Base-by-base conservation (phyloP, 164 flowering plant species). In the Warburgia ugandensis region DNA sequence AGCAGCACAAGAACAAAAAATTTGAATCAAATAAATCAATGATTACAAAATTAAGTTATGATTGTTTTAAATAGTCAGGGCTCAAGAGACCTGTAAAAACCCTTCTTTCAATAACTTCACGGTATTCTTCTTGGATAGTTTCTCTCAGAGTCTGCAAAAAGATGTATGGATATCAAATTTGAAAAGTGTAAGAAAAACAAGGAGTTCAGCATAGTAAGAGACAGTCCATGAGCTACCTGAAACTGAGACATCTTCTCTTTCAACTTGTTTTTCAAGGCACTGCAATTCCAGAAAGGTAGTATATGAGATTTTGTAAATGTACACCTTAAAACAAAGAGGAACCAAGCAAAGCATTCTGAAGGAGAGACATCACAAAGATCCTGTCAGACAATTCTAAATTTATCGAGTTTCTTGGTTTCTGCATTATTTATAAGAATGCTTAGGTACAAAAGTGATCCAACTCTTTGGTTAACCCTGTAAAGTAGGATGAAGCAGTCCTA, bases 21-120 rank as follows among this genome's bases (percentile, higher is more conserved):
- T 14, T 28, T 5, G 12, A 7, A 43, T 14, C 9, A 2, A 43
- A 28, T 20, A 43, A 1, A 13, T 42, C 1, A 22, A 22, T 25
- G 14, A 22, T 19, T 22, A 22, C 2, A 13, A 4, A 22, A 5
- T n/a, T n/a, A n/a, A n/a, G n/a, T n/a, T n/a, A n/a, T n/a, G n/a
- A n/a, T 6, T 43, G 27, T 4, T 47, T 31, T 9, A 19, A 48
- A n/a, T 29, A 16, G 17, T 7, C 4, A 19, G 23, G 31, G 51
- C 4, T 17, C 2, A 31, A 21, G 62, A 40, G 32, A 86, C 95
- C 96, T 76, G 96, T 87, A 63, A 56, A 87, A 31, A 87, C 86
- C 50, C 96, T 82, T 49, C 96, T 77, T 63, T 78, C 94, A 45
- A 87, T 82, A 32, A 84, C 87, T 48, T 84, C 94, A 31, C 94